phyloP scores from a whole-genome alignment of 805 yeast genomes.

The Martiniozyma abietophila region DNA sequence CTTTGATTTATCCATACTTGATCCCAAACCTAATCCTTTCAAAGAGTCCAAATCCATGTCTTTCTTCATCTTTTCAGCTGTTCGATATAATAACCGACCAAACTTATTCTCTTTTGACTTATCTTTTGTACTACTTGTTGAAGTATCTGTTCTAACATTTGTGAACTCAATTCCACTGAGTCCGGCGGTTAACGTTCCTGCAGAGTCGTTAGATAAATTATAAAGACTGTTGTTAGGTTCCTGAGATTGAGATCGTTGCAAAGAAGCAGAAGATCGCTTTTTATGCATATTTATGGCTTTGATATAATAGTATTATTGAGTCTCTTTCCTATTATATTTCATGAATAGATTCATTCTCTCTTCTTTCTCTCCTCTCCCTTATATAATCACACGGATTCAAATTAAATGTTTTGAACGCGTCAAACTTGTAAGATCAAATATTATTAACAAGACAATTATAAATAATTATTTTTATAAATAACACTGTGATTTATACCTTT shows the following conservation, averaged over 20 bases:
- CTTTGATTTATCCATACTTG: constrained; percentile 4
- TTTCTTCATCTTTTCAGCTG: constrained; percentile 17
- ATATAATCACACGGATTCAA: too few species aligned
- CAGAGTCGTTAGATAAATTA: constrained; percentile 10
- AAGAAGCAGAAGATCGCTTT: too few species aligned
- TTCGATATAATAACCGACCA: constrained; percentile 15
- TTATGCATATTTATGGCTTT: too few species aligned
- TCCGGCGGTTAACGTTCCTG: constrained; percentile 15
- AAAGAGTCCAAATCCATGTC: constrained; percentile 4
- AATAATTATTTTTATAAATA: too few species aligned
- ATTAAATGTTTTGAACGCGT: too few species aligned
- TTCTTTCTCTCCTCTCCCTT: too few species aligned
- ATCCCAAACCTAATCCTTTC: neutral
- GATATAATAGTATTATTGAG: too few species aligned
- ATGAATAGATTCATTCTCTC: too few species aligned
- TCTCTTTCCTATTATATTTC: too few species aligned
- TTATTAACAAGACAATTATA: too few species aligned
- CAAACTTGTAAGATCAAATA: too few species aligned
- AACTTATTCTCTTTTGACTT: constrained; percentile 15
- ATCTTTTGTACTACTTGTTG: neutral
- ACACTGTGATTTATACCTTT: too few species aligned
- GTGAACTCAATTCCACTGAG: constrained; percentile 24
- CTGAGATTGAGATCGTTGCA: constrained; percentile 4
- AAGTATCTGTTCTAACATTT: constrained; percentile 19
- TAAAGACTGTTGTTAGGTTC: constrained; percentile 3